Percentiles rank a stretch among this genome's conserved stretches.
Conservation (phyloP, 352 stramenopile genomes). For the Globisporangium irregulare region DNA sequence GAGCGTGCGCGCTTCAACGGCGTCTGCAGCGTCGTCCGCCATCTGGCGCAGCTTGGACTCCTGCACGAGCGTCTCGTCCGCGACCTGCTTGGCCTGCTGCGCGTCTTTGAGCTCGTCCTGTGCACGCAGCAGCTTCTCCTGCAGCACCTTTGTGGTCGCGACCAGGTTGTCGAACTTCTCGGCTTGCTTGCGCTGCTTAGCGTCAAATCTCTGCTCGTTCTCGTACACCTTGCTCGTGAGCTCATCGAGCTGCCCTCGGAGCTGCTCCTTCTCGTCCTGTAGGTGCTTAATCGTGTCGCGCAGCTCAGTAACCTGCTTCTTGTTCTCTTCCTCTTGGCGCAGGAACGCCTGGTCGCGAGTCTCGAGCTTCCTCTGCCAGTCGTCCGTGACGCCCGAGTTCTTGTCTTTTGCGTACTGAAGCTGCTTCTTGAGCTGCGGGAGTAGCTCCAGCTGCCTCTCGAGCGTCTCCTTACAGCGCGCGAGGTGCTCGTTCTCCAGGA, state of each 20-base stretch:
- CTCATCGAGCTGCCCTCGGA: conserved; percentile 26
- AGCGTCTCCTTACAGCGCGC: conserved; percentile 25
- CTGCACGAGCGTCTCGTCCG: conserved; percentile 34
- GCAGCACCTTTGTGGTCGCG: conserved; percentile 26
- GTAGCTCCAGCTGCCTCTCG: conserved; percentile 39
- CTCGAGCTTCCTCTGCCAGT: conserved; percentile 34
- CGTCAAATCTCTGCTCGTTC: conserved; percentile 21
- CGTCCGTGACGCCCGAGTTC: conserved; percentile 25
- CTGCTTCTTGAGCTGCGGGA: conserved; percentile 51
- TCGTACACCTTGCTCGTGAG: conserved; percentile 23
- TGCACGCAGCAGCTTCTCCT: conserved; percentile 29
- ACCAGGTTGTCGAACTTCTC: conserved; percentile 28
- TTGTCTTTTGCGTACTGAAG: conserved; percentile 50
- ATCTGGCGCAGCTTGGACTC: conserved; percentile 41
- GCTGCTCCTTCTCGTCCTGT: conserved; percentile 21
- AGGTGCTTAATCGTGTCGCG: conserved; percentile 26
- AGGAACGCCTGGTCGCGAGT: conserved; percentile 53
- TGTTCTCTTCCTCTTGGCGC: conserved; percentile 48
- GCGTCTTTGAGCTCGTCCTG: conserved; percentile 28
- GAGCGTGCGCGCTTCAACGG: conserved; percentile 34
- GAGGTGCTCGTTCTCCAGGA: conserved; percentile 49
- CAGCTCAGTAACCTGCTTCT: conserved; percentile 28
- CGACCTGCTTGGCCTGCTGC: conserved; percentile 25
- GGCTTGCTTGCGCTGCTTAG: conserved; percentile 21
- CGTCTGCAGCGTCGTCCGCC: conserved; percentile 44